Base-by-base conservation (phyloP, 1,284 basidiomycete genomes). In the Moesziomyces sp. region DNA sequence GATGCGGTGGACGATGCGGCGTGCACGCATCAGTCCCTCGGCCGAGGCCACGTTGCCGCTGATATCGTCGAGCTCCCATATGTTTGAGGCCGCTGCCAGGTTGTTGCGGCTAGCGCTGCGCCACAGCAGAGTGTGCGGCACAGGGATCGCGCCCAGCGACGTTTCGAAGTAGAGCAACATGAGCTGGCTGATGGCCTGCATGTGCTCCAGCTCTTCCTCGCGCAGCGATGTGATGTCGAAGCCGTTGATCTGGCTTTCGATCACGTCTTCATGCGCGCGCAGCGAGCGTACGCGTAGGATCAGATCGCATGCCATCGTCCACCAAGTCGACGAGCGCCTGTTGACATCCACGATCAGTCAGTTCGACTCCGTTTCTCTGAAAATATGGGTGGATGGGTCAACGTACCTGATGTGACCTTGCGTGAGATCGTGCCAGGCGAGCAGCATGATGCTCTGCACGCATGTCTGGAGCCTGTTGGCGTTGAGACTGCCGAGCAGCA, bases 371-470 rank as follows among this genome's bases (percentile, higher is more conserved):
- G 18, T 40, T 11, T 18, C 11, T 18, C 16, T 16, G 14, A 18
- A 40, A 4, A 16, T n/a, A 6, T 40, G 38, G 7, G 14, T 8
- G 14, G 1, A 18, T 1, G 38, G 26, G 7, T 4, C 16, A 18
- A 56, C 71, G 61, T 42, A 74, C 71, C 45, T 63, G 1, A 59
- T 19, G 11, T 47, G 48, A 18, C 68, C 68, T 1, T 24, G 44
- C 2, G 44, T 46, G 5, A 75, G 64, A 45, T 71, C 58, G 50
- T 71, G 63, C 73, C 73, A 75, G 1, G 62, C 73, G 10, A 75
- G n/a, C 13, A 75, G 52, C 57, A 71, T 60, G 30, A 58, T 51
- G 28, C 47, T 49, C 38, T 74, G 59, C 10, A 42, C 38, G n/a
- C 23, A 52, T 9, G 24, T 45, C 24, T 69, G 66, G 10, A 69